Conservation (phyloP, 352 stramenopile genomes). For the Pythium aphanidermatum region DNA sequence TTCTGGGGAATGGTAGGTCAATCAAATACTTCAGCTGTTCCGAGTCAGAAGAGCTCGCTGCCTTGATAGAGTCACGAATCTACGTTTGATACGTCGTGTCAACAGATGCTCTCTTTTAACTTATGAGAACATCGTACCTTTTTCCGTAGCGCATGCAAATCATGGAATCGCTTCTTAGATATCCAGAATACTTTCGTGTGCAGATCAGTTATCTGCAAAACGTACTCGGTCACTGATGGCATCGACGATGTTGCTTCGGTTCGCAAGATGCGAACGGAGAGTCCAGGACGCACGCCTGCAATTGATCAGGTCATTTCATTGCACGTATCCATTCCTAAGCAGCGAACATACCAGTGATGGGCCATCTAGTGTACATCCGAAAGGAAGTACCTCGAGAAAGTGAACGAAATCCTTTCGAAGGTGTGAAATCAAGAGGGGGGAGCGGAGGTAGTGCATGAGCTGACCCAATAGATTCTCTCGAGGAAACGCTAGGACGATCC, state of each 20-base stretch:
- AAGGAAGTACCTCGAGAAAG: conserved; percentile 38
- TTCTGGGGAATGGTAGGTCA: conserved; percentile 63
- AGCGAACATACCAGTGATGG: conserved; percentile 1
- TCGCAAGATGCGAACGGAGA: conserved; percentile 67
- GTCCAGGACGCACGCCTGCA: conserved; percentile 48
- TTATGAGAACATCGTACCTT: conserved; percentile 26
- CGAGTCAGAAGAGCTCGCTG: conserved; percentile 29
- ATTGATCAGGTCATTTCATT: background rate
- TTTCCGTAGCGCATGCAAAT: conserved; percentile 64
- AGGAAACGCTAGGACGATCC: conserved; percentile 1
- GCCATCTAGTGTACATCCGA: conserved; percentile 48
- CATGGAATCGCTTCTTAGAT: conserved; percentile 72
- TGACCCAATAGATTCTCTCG: conserved; percentile 15
- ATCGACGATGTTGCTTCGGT: conserved; percentile 49
- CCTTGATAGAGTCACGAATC: conserved; percentile 39
- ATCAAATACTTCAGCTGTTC: conserved; percentile 69
- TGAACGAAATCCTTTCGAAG: conserved; percentile 29
- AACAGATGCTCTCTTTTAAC: background rate
- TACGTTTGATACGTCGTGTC: too few species aligned
- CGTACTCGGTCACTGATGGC: conserved; percentile 61
- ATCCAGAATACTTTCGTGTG: conserved; percentile 84
- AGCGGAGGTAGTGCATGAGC: conserved; percentile 40
- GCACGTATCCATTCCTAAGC: background rate
- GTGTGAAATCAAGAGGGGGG: conserved; percentile 48
- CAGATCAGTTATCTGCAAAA: conserved; percentile 68